Conservation (phyloP, 805 yeast genomes). For the Cephaloascus fragrans region DNA sequence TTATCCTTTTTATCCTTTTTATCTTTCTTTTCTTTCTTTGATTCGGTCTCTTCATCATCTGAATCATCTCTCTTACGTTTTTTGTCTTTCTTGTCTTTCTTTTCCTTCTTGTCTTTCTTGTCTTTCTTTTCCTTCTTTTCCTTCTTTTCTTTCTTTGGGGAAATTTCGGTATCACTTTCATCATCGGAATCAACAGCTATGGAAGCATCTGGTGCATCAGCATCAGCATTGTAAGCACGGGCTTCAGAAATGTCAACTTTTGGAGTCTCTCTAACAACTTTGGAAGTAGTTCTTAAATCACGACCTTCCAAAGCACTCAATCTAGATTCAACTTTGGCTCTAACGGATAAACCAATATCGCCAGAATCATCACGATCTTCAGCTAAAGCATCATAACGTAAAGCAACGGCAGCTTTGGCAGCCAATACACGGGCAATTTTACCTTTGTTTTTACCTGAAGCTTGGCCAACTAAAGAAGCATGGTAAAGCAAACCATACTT, state of each 20-base stretch:
- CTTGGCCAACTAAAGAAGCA: conserved; percentile 89
- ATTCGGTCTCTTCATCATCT: conserved; percentile 18
- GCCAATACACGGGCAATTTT: conserved; percentile 98
- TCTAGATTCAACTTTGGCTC: conserved; percentile 91
- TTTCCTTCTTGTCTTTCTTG: conserved; percentile 25
- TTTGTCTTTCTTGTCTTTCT: conserved; percentile 21
- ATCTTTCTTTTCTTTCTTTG: conserved; percentile 25
- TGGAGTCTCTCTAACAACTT: conserved; percentile 71
- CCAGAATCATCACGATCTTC: conserved; percentile 97
- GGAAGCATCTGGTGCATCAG: conserved; percentile 55
- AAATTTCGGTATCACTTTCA: conserved; percentile 22
- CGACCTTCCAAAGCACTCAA: conserved; percentile 94
- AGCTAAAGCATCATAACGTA: conserved; percentile 94
- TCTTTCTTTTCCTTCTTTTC: conserved; percentile 41
- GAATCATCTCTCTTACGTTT: conserved; percentile 18
- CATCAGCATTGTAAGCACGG: conserved; percentile 88
- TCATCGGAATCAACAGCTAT: conserved; percentile 16
- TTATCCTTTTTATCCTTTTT: conserved; percentile 15
- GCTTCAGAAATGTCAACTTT: conserved; percentile 83
- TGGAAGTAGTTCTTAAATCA: conserved; percentile 84
- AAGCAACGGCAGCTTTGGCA: conserved; percentile 97
- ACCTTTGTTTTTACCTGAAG: conserved; percentile 95
- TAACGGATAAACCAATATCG: conserved; percentile 82
- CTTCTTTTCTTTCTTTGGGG: conserved; percentile 44
- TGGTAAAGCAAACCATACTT: conserved; percentile 93